Conservation (phyloP, 177 flowering plant genomes). For the Telopea speciosissima region DNA sequence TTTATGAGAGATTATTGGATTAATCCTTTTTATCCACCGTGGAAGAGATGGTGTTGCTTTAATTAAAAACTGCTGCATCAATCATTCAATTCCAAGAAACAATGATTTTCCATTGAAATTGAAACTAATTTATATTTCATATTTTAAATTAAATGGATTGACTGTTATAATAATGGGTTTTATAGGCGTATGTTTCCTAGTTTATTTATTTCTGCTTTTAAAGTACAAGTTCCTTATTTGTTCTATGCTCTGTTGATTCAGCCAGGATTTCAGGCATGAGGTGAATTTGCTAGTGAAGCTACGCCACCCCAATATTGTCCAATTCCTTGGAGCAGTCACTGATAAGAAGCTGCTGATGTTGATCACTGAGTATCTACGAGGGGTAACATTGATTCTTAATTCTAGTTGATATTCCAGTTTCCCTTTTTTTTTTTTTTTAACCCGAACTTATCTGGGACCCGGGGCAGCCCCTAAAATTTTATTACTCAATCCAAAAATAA, state of each 20-base stretch:
- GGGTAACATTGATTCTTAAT: constrained; percentile 41
- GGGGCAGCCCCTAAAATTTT: too few relatives aligned
- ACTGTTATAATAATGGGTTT: not conserved
- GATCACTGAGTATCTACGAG: constrained; percentile 88
- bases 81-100: not conserved
- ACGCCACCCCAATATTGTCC: constrained; percentile 97
- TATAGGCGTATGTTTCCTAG: not conserved
- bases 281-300: constrained; percentile 97
- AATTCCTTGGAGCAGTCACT: constrained; percentile 98
- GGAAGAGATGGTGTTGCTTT: not conserved
- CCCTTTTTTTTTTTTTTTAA: too few relatives aligned
- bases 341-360: constrained; percentile 96
- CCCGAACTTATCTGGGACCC: too few relatives aligned
- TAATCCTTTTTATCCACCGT: not conserved
- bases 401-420: not conserved
- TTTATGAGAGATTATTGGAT: not conserved
- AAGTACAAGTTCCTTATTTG: not conserved
- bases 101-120: not conserved
- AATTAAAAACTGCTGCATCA: not conserved
- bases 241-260: constrained; percentile 28
- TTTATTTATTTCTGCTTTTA: not conserved
- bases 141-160: too few relatives aligned
- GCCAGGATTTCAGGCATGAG: constrained; percentile 98
- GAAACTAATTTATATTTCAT: not conserved
- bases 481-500: too few relatives aligned